Evolutionary conservation across 2,329 filamentous ascomycete genomes (phyloP).

Genomic region (Xylaria sp.): DNA sequence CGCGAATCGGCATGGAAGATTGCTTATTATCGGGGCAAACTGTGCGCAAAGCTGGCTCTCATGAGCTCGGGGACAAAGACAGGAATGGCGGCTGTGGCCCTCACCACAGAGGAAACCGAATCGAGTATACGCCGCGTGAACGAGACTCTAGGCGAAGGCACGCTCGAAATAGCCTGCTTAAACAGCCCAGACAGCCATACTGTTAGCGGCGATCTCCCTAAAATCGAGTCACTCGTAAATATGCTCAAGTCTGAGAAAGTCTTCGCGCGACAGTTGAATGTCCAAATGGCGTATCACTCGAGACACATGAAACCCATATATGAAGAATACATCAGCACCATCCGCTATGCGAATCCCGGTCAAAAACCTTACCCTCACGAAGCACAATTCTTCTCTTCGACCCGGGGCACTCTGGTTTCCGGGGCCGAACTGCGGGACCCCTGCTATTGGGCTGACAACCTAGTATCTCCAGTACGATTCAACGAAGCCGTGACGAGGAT

Average conservation of each 20-base stretch:
- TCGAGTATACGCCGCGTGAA: conserved; percentile 32
- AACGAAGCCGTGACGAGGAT: conserved; percentile 33
- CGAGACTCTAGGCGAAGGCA: conserved; percentile 19
- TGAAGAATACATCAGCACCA: conserved; percentile 41
- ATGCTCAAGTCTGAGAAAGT: conserved; percentile 31
- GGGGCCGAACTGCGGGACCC: conserved; percentile 31
- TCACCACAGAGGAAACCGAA: conserved; percentile 27
- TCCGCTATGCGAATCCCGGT: conserved; percentile 26
- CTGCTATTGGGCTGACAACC: conserved; percentile 51
- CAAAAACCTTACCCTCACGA: conserved; percentile 28
- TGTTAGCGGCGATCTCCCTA: conserved; percentile 41
- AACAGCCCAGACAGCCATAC: conserved; percentile 44
- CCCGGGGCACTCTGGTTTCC: conserved; percentile 21
- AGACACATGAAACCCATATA: conserved; percentile 49
- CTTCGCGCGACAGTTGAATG: conserved; percentile 41
- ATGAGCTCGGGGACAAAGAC: conserved; percentile 22
- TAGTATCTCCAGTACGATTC: conserved; percentile 38
- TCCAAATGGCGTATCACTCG: conserved; percentile 47
- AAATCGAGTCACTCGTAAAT: conserved; percentile 32
- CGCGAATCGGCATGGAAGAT: conserved; percentile 49
- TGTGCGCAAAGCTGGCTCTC: conserved; percentile 33
- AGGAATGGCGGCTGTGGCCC: conserved; percentile 37
- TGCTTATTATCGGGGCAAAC: conserved; percentile 52
- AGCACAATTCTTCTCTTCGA: conserved; percentile 35
- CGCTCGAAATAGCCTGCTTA: conserved; percentile 38